A percentile compares a stretch with the other conserved stretches of the same genome.
Evolutionary conservation across 306 rosid species (phyloP).

Genomic region (Acmispon strigosus): DNA sequence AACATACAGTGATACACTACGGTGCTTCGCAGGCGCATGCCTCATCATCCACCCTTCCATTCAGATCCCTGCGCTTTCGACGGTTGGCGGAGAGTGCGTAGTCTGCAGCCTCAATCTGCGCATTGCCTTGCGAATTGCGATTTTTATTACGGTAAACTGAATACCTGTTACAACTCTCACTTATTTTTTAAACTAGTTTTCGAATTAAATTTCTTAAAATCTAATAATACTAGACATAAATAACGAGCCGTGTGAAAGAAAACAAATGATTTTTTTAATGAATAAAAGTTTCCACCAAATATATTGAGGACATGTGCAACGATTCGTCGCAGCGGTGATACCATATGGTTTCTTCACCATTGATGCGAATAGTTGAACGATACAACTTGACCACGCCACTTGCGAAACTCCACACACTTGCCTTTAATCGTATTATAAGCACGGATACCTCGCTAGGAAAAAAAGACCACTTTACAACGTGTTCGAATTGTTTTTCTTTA

Average conservation of each 20-base stretch:
- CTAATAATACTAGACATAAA: no score
- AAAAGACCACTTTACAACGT: no score
- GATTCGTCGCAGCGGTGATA: neutral
- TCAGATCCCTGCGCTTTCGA: neutral
- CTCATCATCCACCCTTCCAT: neutral
- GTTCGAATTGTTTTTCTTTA: no score
- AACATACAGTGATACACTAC: neutral
- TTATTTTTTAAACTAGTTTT: no score
- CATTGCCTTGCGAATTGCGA: neutral
- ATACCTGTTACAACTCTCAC: no score
- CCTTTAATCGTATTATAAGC: neutral
- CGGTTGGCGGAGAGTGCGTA: neutral
- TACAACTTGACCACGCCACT: constrained; percentile 17
- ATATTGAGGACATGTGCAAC: neutral
- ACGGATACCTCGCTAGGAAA: neutral
- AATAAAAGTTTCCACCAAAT: neutral
- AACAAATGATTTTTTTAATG: neutral
- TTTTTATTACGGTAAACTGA: neutral
- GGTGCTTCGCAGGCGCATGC: neutral
- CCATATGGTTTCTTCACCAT: no score
- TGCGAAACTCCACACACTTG: neutral
- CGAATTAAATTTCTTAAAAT: no score
- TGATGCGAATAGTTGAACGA: neutral
- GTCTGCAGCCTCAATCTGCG: neutral
- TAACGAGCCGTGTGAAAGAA: neutral